Conservation (phyloP, 768 basidiomycete species). For the Aureoboletus auriporus region DNA sequence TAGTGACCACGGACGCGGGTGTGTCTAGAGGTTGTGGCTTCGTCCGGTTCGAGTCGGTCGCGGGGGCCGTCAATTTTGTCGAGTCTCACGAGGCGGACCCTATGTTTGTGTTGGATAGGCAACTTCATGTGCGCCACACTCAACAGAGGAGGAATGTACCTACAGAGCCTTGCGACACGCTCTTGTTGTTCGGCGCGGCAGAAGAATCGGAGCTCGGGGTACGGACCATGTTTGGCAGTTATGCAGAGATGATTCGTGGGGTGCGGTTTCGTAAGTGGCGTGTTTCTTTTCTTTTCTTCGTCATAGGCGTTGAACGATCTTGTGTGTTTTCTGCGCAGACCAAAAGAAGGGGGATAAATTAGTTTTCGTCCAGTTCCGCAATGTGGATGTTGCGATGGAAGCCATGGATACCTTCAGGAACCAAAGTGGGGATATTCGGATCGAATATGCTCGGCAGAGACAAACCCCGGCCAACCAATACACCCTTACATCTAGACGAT, state of each 20-base stretch:
- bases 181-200: conserved; percentile 27
- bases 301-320: not conserved
- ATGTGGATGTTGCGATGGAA: conserved; percentile 41
- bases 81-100: conserved; percentile 40
- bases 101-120: conserved; percentile 45
- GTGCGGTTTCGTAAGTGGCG: conserved; percentile 29
- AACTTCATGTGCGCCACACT: conserved; percentile 41
- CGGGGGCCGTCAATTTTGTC: conserved; percentile 35
- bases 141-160: not conserved
- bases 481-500: conserved; percentile 20
- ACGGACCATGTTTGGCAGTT: conserved; percentile 21
- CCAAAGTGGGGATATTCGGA: conserved; percentile 1
- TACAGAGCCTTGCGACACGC: conserved; percentile 27
- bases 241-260: conserved; percentile 13
- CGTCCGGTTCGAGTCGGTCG: conserved; percentile 37
- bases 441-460: conserved; percentile 20
- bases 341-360: conserved; percentile 28
- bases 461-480: not conserved
- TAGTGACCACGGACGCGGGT: conserved; percentile 32
- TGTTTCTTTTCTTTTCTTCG: not conserved
- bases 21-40: conserved; percentile 43
- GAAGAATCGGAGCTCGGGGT: conserved; percentile 23
- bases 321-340: conserved; percentile 26
- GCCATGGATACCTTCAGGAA: conserved; percentile 41
- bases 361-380: conserved; percentile 54